Evolutionary conservation across 257 asterid genomes (phyloP).

Genomic region (Plantago ovata): DNA sequence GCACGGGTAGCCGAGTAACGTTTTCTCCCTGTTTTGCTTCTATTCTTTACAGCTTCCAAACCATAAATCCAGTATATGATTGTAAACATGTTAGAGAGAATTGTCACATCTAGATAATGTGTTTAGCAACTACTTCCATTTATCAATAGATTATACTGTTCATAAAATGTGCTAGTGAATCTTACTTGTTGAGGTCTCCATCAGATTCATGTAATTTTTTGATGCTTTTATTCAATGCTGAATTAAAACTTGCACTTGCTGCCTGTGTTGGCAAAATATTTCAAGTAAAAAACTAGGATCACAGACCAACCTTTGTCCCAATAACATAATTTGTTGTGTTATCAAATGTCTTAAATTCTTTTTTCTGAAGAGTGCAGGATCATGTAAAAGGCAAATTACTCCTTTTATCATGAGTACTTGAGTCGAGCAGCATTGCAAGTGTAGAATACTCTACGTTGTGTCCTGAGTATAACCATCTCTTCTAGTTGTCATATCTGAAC

Average conservation of each 20-base stretch:
- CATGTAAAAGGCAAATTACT: not conserved
- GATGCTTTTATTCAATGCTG: no score
- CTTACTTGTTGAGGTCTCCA: no score
- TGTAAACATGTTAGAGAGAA: slow-evolving; percentile 12
- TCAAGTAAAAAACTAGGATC: not conserved
- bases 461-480: not conserved
- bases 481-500: not conserved
- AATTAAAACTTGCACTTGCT: no score
- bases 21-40: slow-evolving; percentile 34
- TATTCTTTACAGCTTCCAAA: slow-evolving; percentile 8
- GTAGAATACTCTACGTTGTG: not conserved
- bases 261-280: not conserved
- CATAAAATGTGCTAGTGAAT: not conserved
- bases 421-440: not conserved
- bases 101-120: not conserved
- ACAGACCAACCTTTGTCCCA: not conserved
- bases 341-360: no score
- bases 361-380: not conserved
- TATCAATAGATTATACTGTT: not conserved
- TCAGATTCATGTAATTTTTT: no score
- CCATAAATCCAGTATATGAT: slow-evolving; percentile 15
- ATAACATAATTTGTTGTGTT: not conserved
- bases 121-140: no score
- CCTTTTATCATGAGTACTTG: no score
- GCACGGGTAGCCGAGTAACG: slow-evolving; percentile 89